Conservation (phyloP, 441 rosid species). For the Pelargonium cotyledonis region DNA sequence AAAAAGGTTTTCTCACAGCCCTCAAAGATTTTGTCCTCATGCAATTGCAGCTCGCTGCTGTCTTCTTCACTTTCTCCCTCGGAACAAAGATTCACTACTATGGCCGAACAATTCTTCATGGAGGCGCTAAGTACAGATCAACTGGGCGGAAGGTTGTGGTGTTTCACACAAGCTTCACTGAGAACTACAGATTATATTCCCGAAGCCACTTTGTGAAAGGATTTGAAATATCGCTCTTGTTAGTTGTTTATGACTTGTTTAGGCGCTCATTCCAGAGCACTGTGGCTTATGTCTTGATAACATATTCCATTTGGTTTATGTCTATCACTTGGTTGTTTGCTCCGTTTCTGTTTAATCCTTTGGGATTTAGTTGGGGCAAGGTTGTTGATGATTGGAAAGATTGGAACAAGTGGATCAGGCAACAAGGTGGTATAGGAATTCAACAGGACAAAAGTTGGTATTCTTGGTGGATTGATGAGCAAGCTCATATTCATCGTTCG, state of each 20-base stretch:
- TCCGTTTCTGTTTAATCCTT: slow-evolving; percentile 90
- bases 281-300: slow-evolving; percentile 76
- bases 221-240: slow-evolving; percentile 68
- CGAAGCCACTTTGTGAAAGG: slow-evolving; percentile 94
- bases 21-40: slow-evolving; percentile 89
- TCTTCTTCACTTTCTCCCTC: slow-evolving; percentile 97
- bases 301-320: slow-evolving; percentile 97
- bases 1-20: slow-evolving; percentile 88
- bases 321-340: slow-evolving; percentile 92
- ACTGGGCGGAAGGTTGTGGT: slow-evolving; percentile 96
- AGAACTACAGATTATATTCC: slow-evolving; percentile 86
- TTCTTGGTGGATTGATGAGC: slow-evolving; percentile 99
- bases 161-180: slow-evolving; percentile 87
- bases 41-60: slow-evolving; percentile 94
- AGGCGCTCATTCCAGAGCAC: slow-evolving; percentile 75
- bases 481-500: slow-evolving; percentile 68
- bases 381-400: slow-evolving; percentile 96
- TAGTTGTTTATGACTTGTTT: slow-evolving; percentile 83
- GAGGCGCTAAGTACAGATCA: slow-evolving; percentile 93
- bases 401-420: slow-evolving; percentile 99
- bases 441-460: slow-evolving; percentile 96
- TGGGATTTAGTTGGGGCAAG: slow-evolving; percentile 80
- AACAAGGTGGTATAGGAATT: slow-evolving; percentile 96
- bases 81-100: slow-evolving; percentile 88
- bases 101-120: slow-evolving; percentile 84